phyloP scores from a whole-genome alignment of 2,329 filamentous ascomycete genomes.

The Ophiocordyceps sinensis region DNA sequence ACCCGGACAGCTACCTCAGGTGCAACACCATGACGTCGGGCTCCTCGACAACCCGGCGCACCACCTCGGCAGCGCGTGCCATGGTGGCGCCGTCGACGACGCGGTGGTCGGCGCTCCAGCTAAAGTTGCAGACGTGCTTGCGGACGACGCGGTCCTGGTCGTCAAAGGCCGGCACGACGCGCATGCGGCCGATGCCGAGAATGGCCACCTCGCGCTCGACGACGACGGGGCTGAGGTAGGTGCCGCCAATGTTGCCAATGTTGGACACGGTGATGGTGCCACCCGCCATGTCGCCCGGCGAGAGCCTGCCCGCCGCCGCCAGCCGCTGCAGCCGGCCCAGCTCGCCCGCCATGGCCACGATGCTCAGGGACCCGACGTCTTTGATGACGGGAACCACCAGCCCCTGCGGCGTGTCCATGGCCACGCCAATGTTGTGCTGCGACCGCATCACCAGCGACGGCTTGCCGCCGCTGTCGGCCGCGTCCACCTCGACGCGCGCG shows the following conservation, averaged over 20 bases:
- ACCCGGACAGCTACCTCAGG: conserved; percentile 71
- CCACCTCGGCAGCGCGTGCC: conserved; percentile 74
- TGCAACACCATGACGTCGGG: conserved; percentile 79
- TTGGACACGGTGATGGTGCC: conserved; percentile 95
- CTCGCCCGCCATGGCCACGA: conserved; percentile 65
- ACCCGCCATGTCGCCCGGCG: conserved; percentile 60
- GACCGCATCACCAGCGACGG: conserved; percentile 65
- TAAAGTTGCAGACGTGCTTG: conserved; percentile 77
- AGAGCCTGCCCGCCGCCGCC: conserved; percentile 61
- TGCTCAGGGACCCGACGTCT: conserved; percentile 62
- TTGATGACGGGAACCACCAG: conserved; percentile 86
- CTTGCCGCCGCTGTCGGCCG: conserved; percentile 39
- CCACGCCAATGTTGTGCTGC: conserved; percentile 88
- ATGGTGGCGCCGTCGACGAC: conserved; percentile 92
- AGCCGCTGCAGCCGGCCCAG: conserved; percentile 58
- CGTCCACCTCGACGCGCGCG: conserved; percentile 55
- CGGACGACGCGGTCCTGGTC: conserved; percentile 46
- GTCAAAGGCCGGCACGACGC: conserved; percentile 66
- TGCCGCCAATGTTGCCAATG: conserved; percentile 88
- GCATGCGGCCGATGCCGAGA: conserved; percentile 71
- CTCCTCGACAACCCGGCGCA: conserved; percentile 65
- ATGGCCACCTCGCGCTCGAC: conserved; percentile 87
- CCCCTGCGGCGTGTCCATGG: conserved; percentile 83
- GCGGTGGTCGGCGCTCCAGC: conserved; percentile 91
- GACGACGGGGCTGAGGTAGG: conserved; percentile 81